Conservation (phyloP, 1,284 basidiomycete species). For the Cutaneotrichosporon sp. region DNA sequence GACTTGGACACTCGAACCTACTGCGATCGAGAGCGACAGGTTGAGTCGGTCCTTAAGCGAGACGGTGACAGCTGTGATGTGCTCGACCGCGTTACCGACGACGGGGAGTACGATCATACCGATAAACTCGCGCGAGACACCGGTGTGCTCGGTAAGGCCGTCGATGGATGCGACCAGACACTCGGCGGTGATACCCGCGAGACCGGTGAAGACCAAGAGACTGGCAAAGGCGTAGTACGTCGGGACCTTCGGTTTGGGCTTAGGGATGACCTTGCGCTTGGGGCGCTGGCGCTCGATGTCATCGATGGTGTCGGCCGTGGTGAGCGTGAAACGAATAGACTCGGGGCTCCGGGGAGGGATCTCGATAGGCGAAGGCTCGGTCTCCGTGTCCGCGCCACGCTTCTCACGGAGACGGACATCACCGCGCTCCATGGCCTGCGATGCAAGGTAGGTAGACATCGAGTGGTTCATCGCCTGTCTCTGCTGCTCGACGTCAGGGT, state of each 20-base stretch:
- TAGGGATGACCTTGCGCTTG: conserved; percentile 17
- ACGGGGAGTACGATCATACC: conserved; percentile 79
- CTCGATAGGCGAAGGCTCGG: neutral
- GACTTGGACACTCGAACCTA: conserved; percentile 89
- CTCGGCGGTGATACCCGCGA: conserved; percentile 71
- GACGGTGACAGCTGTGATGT: conserved; percentile 81
- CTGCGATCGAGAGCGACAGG: conserved; percentile 70
- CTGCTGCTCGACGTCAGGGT: conserved; percentile 4
- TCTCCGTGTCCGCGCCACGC: neutral
- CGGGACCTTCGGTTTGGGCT: conserved; percentile 55
- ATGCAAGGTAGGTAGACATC: conserved; percentile 1
- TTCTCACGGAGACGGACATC: conserved; percentile 13
- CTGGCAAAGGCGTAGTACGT: conserved; percentile 48
- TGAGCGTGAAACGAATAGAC: neutral
- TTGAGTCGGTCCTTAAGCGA: conserved; percentile 68
- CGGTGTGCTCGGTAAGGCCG: conserved; percentile 58
- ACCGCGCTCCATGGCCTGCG: neutral
- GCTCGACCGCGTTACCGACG: conserved; percentile 84
- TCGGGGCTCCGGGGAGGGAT: neutral
- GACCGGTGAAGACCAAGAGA: conserved; percentile 44
- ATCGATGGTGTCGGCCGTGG: neutral
- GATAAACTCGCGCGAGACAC: conserved; percentile 67
- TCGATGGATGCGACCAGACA: conserved; percentile 77
- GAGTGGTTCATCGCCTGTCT: neutral
- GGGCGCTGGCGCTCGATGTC: conserved; percentile 19